Evolutionary conservation across 169 alveolate genomes (phyloP).

Genomic region (Eimeria maxima): DNA sequence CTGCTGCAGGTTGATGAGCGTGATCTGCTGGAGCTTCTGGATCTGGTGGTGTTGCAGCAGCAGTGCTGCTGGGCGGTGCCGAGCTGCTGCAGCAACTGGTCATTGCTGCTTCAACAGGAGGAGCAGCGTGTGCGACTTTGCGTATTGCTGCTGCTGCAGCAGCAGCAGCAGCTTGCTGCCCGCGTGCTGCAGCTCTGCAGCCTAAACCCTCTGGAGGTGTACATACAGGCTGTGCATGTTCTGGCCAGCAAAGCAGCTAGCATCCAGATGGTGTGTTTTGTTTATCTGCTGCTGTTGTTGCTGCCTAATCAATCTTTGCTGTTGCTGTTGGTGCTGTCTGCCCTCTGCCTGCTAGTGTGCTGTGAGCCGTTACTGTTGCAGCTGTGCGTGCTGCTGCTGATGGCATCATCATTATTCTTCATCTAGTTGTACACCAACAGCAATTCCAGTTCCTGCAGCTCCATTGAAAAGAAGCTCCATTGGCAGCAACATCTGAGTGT

Average conservation of each 20-base stretch:
- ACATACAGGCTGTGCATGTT: constrained; percentile 63
- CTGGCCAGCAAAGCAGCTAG: constrained; percentile 57
- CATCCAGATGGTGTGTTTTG: neutral
- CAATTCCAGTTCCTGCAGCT: too few relatives aligned
- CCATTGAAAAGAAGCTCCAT: neutral
- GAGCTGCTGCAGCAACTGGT: constrained; percentile 18
- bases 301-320: neutral
- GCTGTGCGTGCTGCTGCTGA: neutral
- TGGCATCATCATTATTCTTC: neutral
- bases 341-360: neutral
- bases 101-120: too few relatives aligned
- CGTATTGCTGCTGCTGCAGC: neutral
- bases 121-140: too few relatives aligned
- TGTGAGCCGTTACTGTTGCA: neutral
- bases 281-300: neutral
- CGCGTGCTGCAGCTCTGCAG: constrained; percentile 61
- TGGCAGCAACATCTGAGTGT: too few relatives aligned
- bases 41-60: constrained; percentile 60
- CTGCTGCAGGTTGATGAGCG: constrained; percentile 68
- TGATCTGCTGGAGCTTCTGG: constrained; percentile 45
- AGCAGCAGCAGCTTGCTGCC: constrained; percentile 53
- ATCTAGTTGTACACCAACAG: neutral
- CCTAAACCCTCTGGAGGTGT: constrained; percentile 68
- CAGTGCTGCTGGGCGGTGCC: constrained; percentile 70
- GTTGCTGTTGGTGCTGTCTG: too few relatives aligned